Conservation (phyloP, 2,329 filamentous ascomycete species). For the Aureobasidium sp. region DNA sequence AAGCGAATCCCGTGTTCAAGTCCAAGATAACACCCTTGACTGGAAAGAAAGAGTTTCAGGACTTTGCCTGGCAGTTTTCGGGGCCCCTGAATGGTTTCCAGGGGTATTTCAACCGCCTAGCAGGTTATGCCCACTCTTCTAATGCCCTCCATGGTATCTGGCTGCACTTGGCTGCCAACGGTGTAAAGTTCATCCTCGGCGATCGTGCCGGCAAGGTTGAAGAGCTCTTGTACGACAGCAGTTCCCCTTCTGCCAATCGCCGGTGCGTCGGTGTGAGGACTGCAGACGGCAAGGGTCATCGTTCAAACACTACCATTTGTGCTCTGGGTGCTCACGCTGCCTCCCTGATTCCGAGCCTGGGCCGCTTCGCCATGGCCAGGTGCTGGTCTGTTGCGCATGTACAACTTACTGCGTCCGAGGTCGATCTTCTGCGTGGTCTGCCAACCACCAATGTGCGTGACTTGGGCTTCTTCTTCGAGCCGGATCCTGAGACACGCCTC, state of each 20-base stretch:
- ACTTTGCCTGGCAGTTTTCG: too few species aligned
- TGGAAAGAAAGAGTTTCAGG: too few species aligned
- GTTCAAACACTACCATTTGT: constrained; percentile 37
- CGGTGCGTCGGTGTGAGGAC: neutral
- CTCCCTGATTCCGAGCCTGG: constrained; percentile 44
- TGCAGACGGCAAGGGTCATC: neutral
- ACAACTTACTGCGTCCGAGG: constrained; percentile 49
- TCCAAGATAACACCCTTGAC: too few species aligned
- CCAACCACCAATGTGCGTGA: constrained; percentile 49
- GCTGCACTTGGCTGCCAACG: constrained; percentile 32
- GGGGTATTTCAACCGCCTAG: constrained; percentile 53
- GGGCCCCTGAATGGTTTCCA: constrained; percentile 38
- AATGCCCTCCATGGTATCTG: constrained; percentile 46
- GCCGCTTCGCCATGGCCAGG: constrained; percentile 46
- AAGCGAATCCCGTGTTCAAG: too few species aligned
- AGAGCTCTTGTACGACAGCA: neutral
- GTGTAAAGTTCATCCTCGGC: constrained; percentile 24
- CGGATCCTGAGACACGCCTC: constrained; percentile 50
- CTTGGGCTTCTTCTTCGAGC: constrained; percentile 48
- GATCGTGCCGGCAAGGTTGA: neutral
- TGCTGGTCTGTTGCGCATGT: constrained; percentile 55
- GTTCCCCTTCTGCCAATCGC: neutral
- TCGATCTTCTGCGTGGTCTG: constrained; percentile 47
- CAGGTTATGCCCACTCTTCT: constrained; percentile 51
- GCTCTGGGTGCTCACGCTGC: constrained; percentile 46